Percentiles rank a stretch among this genome's conserved stretches.
These are phyloP conservation scores for Fusarium sublunatum DNA, from an alignment of 2,329 filamentous ascomycete genomes.

Conservation along the genomic window DNA sequence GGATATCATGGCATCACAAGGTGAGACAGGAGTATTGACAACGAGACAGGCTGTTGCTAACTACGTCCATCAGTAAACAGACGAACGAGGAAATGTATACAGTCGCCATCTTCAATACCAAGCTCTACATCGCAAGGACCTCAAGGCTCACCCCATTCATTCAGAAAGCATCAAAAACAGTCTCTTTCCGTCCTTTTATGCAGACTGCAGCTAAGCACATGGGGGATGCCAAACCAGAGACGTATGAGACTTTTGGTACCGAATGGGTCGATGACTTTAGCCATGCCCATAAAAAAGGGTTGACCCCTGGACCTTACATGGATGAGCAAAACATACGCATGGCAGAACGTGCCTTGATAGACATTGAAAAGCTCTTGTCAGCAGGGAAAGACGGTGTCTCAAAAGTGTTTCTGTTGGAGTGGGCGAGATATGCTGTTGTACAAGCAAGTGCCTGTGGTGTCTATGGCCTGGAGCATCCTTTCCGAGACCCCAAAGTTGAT, in stretches of 20 bases:
- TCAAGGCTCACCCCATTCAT: slow-evolving; percentile 43
- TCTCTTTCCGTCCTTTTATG: slow-evolving; percentile 47
- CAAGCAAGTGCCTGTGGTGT: slow-evolving; percentile 39
- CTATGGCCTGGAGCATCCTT: slow-evolving; percentile 32
- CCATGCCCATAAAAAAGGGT: slow-evolving; percentile 17
- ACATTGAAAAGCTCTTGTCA: slow-evolving; percentile 1
- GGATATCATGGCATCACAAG: slow-evolving; percentile 33
- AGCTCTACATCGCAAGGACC: slow-evolving; percentile 46
- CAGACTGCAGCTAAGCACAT: slow-evolving; percentile 32
- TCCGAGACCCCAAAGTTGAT: slow-evolving; percentile 27
- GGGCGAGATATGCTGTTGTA: slow-evolving; percentile 25
- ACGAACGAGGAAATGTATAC: slow-evolving; percentile 46
- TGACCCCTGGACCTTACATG: slow-evolving; percentile 19
- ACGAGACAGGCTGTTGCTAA: neutral
- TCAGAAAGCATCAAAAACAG: slow-evolving; percentile 39
- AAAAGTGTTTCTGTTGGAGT: slow-evolving; percentile 5
- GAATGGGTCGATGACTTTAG: slow-evolving; percentile 26
- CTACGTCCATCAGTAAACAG: neutral
- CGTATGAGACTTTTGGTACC: slow-evolving; percentile 19
- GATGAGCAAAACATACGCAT: slow-evolving; percentile 37
- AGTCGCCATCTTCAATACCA: slow-evolving; percentile 43
- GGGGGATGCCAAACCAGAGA: slow-evolving; percentile 25
- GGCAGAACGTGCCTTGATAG: slow-evolving; percentile 21
- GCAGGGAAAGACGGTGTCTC: neutral
- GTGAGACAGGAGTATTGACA: neutral